phyloP scores from a whole-genome alignment of 1,284 basidiomycete species.

The Neotropicomus parvogracilis region DNA sequence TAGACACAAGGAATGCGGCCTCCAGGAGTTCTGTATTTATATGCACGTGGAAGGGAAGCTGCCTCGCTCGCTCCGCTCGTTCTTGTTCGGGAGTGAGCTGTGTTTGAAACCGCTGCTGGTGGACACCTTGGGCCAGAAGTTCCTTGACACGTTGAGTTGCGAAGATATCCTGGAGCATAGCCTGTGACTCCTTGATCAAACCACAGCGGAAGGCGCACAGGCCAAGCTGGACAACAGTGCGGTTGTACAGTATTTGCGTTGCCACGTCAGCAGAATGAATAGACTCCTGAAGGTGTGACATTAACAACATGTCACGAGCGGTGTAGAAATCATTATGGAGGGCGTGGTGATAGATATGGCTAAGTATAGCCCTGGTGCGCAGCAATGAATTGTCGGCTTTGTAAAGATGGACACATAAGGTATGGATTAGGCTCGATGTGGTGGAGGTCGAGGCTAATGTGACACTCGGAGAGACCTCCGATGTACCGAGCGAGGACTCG shows the following conservation, averaged over 20 bases:
- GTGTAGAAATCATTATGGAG: constrained; percentile 96
- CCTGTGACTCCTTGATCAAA: constrained; percentile 91
- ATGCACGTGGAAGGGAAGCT: constrained; percentile 99
- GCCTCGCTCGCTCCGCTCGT: constrained; percentile 91
- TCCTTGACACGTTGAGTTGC: constrained; percentile 96
- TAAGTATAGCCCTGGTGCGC: constrained; percentile 94
- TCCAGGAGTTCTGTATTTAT: constrained; percentile 98
- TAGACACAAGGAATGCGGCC: constrained; percentile 95
- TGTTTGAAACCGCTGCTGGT: constrained; percentile 84
- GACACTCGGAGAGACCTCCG: constrained; percentile 57
- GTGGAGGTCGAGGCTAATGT: constrained; percentile 53
- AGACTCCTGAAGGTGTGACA: constrained; percentile 98
- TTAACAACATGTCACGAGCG: constrained; percentile 96
- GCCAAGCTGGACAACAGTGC: constrained; percentile 95
- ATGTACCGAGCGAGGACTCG: constrained; percentile 62
- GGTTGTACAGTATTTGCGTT: constrained; percentile 98
- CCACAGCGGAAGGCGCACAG: constrained; percentile 96
- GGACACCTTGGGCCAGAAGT: constrained; percentile 93
- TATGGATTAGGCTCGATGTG: constrained; percentile 78
- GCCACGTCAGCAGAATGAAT: constrained; percentile 94
- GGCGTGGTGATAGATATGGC: constrained; percentile 96
- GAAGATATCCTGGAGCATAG: constrained; percentile 93
- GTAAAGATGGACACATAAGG: constrained; percentile 92
- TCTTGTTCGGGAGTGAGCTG: constrained; percentile 91
- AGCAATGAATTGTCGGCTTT: constrained; percentile 87